Percentiles rank a stretch among this genome's conserved stretches.
These are phyloP conservation scores for Viola pubescens DNA, from an alignment of 441 rosid species.

Conservation along the genomic window DNA sequence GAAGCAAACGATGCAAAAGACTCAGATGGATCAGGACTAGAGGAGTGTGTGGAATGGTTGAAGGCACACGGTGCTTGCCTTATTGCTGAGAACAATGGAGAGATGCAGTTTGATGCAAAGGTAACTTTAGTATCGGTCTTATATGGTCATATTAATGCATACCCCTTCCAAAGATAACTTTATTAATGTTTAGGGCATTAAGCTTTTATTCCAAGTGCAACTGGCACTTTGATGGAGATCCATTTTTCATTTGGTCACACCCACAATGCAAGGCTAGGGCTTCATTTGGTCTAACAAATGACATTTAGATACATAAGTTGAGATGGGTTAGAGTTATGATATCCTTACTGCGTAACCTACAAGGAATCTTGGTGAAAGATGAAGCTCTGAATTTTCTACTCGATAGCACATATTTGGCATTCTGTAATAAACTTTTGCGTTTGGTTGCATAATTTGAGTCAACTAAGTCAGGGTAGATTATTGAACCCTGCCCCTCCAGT, in stretches of 20 bases:
- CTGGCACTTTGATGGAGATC: no score
- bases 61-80: conserved; percentile 86
- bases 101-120: conserved; percentile 78
- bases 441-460: no score
- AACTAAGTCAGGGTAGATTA: no score
- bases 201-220: neutral
- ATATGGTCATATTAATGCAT: neutral
- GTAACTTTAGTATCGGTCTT: conserved; percentile 25
- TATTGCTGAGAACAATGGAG: conserved; percentile 50
- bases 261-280: neutral
- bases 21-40: conserved; percentile 34
- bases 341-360: no score
- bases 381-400: no score
- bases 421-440: no score
- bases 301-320: neutral
- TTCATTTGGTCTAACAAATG: neutral
- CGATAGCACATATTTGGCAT: no score
- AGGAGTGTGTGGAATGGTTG: conserved; percentile 85
- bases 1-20: conserved; percentile 53
- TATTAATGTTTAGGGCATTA: neutral
- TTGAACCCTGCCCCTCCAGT: no score
- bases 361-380: no score
- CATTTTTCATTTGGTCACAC: no score
- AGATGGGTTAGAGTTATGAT: neutral
- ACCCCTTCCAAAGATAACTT: neutral